Percentiles rank a stretch among this genome's conserved stretches.
These are phyloP conservation scores for Diaporthe ilicicola DNA, from an alignment of 2,329 filamentous ascomycete genomes.

Conservation along the genomic window DNA sequence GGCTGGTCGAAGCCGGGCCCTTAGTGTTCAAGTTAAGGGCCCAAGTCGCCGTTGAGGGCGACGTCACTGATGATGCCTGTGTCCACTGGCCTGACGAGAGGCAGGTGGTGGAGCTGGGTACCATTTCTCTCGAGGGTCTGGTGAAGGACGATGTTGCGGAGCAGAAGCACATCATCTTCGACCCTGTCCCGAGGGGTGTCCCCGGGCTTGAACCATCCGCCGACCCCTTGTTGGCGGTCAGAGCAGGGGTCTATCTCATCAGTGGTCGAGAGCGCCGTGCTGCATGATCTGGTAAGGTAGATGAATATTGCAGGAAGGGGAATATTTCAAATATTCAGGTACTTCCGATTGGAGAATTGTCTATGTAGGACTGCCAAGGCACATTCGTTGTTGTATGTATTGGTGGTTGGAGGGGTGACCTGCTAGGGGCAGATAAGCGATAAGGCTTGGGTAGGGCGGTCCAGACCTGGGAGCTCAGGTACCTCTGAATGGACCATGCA, in stretches of 20 bases:
- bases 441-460: not conserved
- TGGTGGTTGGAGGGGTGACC: not conserved
- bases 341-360: not conserved
- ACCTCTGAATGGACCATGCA: not conserved
- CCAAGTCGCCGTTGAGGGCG: conserved; percentile 50
- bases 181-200: conserved; percentile 62
- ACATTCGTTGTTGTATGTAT: not conserved
- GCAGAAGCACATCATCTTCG: conserved; percentile 64
- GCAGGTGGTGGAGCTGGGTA: conserved; percentile 59
- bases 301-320: not conserved
- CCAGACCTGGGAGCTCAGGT: not conserved
- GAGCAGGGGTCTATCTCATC: conserved; percentile 63
- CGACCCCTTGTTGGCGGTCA: conserved; percentile 64
- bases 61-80: conserved; percentile 41
- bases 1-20: conserved; percentile 44
- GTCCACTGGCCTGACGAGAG: conserved; percentile 60
- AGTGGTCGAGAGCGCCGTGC: conserved; percentile 61
- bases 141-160: conserved; percentile 50
- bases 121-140: conserved; percentile 51
- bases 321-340: not conserved
- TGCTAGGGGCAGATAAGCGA: conserved; percentile 11
- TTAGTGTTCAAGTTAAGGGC: conserved; percentile 57
- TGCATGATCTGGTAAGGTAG: conserved; percentile 41
- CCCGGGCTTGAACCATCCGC: conserved; percentile 59
- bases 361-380: not conserved